These are phyloP conservation scores for Cladosporium sp. DNA, from an alignment of 2,329 filamentous ascomycete species.

Conservation along the genomic window DNA sequence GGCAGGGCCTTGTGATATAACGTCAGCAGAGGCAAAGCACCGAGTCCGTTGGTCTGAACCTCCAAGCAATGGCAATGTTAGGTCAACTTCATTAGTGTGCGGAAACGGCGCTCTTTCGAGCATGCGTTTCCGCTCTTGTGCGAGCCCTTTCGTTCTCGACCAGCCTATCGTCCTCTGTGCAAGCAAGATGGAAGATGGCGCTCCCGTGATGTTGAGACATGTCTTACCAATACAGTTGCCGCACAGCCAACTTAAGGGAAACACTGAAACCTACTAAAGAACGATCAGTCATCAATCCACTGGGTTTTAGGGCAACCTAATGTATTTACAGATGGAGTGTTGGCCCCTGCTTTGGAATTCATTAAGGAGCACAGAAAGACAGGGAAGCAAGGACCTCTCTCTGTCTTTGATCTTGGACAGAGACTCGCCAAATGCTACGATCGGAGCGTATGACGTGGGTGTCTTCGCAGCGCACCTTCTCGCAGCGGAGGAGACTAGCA, in stretches of 20 bases:
- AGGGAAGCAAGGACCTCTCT: slow-evolving; percentile 35
- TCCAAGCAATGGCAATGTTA: no score
- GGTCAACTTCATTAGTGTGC: neutral
- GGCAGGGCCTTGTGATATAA: no score
- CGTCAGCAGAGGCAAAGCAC: no score
- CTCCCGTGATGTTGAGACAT: neutral
- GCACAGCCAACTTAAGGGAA: neutral
- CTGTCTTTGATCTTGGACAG: slow-evolving; percentile 34
- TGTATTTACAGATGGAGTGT: slow-evolving; percentile 29
- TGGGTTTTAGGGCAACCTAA: slow-evolving; percentile 47
- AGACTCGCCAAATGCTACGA: slow-evolving; percentile 36
- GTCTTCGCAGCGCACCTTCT: slow-evolving; percentile 40
- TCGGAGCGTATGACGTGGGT: slow-evolving; percentile 35
- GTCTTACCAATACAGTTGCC: neutral
- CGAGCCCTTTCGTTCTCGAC: neutral
- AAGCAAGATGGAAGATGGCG: neutral
- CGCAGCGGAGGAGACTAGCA: slow-evolving; percentile 28
- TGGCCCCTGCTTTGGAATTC: slow-evolving; percentile 32
- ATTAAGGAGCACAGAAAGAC: slow-evolving; percentile 39
- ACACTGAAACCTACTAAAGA: neutral
- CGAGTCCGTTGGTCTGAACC: no score
- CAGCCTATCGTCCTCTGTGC: neutral
- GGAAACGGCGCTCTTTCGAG: neutral
- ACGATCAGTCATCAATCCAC: slow-evolving; percentile 17
- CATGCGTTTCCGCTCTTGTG: neutral